phyloP scores from a whole-genome alignment of 2,329 filamentous ascomycete genomes.

The Phoma herbarum region DNA sequence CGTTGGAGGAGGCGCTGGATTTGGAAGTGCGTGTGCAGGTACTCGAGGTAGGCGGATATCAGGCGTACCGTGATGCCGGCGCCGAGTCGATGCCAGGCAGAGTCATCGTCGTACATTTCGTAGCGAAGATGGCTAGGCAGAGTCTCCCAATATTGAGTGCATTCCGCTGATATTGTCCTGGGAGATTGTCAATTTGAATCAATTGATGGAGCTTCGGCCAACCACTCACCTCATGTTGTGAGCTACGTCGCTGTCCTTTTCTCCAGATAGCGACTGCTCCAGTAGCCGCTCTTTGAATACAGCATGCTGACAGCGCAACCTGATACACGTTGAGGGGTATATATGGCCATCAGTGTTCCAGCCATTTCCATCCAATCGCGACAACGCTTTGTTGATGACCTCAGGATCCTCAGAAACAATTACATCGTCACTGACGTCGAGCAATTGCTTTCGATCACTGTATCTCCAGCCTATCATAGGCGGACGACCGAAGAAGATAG shows the following conservation, averaged over 20 bases:
- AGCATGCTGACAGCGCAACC: conserved; percentile 38
- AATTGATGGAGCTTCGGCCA: too few relatives aligned
- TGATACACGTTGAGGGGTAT: conserved; percentile 38
- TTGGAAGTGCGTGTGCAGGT: conserved; percentile 46
- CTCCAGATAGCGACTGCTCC: conserved; percentile 45
- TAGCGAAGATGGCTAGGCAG: conserved; percentile 46
- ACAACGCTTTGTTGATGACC: conserved; percentile 36
- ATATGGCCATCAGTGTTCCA: conserved; percentile 46
- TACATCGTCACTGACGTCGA: conserved; percentile 45
- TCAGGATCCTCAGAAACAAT: conserved; percentile 36
- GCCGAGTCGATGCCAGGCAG: conserved; percentile 40
- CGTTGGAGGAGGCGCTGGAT: conserved; percentile 46
- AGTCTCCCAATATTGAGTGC: conserved; percentile 39
- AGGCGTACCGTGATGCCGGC: conserved; percentile 38
- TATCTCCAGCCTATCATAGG: conserved; percentile 48
- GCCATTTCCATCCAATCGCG: conserved; percentile 40
- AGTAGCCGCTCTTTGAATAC: conserved; percentile 45
- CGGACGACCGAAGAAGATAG: conserved; percentile 48
- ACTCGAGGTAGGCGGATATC: conserved; percentile 46
- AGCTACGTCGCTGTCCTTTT: conserved; percentile 40
- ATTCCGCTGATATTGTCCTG: conserved; percentile 42
- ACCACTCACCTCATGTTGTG: conserved; percentile 41
- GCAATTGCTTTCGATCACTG: conserved; percentile 41
- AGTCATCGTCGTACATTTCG: conserved; percentile 46
- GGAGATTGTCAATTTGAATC: conserved; percentile 4